phyloP scores from a whole-genome alignment of 192 early-diverging fungal species.

The Dimargaris cristalligena region DNA sequence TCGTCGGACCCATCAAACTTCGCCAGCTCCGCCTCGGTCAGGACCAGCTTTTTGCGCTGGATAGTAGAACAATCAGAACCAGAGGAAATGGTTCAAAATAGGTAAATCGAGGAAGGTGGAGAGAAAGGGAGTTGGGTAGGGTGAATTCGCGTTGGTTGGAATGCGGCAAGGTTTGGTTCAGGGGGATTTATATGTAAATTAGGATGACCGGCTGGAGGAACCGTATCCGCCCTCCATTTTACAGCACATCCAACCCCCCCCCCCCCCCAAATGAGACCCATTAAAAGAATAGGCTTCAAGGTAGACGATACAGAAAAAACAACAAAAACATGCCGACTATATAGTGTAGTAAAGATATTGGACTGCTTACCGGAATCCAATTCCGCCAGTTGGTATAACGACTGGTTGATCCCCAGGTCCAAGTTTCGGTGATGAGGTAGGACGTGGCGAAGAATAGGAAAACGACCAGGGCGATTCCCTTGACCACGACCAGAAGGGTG shows the following conservation, averaged over 20 bases:
- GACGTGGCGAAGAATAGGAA: slow-evolving; percentile 34
- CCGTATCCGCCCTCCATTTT: background rate
- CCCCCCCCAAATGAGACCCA: no score
- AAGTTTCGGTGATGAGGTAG: slow-evolving; percentile 56
- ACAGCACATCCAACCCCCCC: no score
- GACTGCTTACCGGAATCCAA: slow-evolving; percentile 49
- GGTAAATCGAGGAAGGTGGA: background rate
- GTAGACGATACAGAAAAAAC: no score
- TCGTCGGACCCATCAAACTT: slow-evolving; percentile 74
- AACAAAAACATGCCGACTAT: no score
- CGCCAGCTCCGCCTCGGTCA: slow-evolving; percentile 62
- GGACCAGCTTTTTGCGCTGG: slow-evolving; percentile 35
- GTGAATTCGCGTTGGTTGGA: background rate
- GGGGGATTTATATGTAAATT: background rate
- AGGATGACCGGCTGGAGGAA: background rate
- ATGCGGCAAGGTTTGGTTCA: background rate
- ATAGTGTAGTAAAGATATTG: no score
- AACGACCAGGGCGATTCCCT: background rate
- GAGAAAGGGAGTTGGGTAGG: background rate
- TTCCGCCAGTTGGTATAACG: slow-evolving; percentile 53
- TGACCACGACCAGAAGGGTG: background rate
- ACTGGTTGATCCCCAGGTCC: slow-evolving; percentile 53
- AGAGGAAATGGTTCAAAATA: background rate
- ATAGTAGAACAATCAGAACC: background rate
- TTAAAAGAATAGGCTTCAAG: no score